Conservation (phyloP, 1,284 basidiomycete genomes). For the Rhodotorula sp. region DNA sequence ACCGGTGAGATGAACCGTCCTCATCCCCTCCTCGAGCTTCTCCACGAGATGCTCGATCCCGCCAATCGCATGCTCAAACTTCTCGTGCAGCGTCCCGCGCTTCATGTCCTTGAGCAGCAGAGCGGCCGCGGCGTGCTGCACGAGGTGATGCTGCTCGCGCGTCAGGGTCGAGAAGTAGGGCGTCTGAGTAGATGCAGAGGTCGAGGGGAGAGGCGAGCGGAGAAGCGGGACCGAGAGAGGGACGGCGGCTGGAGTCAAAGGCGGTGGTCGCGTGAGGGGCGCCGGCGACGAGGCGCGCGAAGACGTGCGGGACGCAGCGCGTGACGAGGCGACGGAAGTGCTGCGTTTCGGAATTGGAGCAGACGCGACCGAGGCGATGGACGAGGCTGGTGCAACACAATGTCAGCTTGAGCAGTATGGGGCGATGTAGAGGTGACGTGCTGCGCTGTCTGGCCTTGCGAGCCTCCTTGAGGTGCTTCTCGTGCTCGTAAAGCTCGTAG, state of each 20-base stretch:
- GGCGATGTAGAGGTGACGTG: too few species aligned
- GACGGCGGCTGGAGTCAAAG: background rate
- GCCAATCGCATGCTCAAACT: slow-evolving; percentile 10
- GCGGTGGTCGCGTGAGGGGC: too few species aligned
- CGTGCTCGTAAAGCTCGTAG: slow-evolving; percentile 4
- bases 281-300: too few species aligned
- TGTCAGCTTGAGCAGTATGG: too few species aligned
- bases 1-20: background rate
- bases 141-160: slow-evolving; percentile 21
- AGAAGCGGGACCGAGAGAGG: background rate
- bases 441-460: background rate
- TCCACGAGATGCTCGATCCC: slow-evolving; percentile 17
- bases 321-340: background rate
- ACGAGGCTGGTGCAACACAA: too few species aligned
- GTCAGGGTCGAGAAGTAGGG: slow-evolving; percentile 26
- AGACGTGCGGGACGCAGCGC: too few species aligned
- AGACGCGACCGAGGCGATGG: background rate
- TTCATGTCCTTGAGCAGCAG: slow-evolving; percentile 23
- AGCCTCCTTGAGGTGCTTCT: background rate
- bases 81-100: background rate
- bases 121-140: slow-evolving; percentile 29
- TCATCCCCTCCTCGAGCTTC: background rate
- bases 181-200: background rate
- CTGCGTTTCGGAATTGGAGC: background rate
- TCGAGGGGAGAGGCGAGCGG: background rate